These are phyloP conservation scores for Bertia moriformis DNA, from an alignment of 2,329 filamentous ascomycete genomes.

Conservation along the genomic window DNA sequence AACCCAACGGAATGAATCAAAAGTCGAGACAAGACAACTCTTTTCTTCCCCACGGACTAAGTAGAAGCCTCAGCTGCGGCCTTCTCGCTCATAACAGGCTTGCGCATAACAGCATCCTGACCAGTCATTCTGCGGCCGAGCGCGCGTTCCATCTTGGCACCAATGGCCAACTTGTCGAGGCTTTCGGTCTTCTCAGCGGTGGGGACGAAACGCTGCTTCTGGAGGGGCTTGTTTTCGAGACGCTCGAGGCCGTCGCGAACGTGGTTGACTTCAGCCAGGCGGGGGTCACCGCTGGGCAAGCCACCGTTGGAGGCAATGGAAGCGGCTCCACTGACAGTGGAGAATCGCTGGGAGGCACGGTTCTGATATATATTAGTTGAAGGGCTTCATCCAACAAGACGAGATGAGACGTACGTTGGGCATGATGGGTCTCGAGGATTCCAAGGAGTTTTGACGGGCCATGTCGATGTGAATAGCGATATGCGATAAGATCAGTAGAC, in stretches of 20 bases:
- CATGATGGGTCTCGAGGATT: neutral
- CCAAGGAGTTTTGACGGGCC: neutral
- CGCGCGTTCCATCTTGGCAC: conserved; percentile 61
- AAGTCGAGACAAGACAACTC: too few relatives aligned
- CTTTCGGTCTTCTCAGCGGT: conserved; percentile 52
- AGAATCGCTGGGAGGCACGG: neutral
- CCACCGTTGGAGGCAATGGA: neutral
- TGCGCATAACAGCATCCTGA: conserved; percentile 54
- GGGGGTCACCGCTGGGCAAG: conserved; percentile 12
- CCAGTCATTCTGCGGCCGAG: conserved; percentile 54
- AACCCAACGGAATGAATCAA: too few relatives aligned
- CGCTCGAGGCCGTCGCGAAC: conserved; percentile 51
- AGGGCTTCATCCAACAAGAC: neutral
- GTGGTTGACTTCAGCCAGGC: conserved; percentile 33
- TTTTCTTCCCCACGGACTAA: too few relatives aligned
- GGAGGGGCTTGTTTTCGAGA: conserved; percentile 55
- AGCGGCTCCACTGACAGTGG: neutral
- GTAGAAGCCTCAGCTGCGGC: too few relatives aligned
- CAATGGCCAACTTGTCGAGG: conserved; percentile 55
- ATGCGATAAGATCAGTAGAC: neutral
- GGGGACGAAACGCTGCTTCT: conserved; percentile 52
- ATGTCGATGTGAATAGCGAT: conserved; percentile 1
- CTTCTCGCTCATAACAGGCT: conserved; percentile 1
- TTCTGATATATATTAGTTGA: neutral
- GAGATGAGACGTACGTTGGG: neutral